A percentile compares a stretch with the other conserved stretches of the same genome.
Conservation (phyloP, 768 basidiomycete genomes). For the Rossbeevera mucosa region DNA sequence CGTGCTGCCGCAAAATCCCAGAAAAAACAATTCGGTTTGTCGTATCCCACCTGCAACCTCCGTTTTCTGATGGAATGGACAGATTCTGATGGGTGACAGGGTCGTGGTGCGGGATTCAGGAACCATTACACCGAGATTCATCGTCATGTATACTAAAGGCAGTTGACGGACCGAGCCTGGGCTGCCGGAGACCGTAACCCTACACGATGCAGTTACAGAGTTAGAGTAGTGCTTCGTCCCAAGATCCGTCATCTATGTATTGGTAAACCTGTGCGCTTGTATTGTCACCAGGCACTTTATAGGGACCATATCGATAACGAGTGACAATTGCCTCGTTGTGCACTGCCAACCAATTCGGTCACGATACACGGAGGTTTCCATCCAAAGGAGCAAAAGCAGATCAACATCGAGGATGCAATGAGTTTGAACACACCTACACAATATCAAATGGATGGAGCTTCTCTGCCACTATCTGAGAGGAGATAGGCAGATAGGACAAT, state of each 20-base stretch:
- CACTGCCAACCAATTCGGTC: slow-evolving; percentile 17
- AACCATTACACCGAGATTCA: slow-evolving; percentile 53
- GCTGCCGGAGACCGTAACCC: slow-evolving; percentile 10
- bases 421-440: slow-evolving; percentile 14
- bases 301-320: slow-evolving; percentile 16
- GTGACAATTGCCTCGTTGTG: slow-evolving; percentile 22
- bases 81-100: slow-evolving; percentile 46
- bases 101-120: slow-evolving; percentile 52
- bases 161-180: slow-evolving; percentile 20
- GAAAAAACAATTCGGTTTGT: slow-evolving; percentile 26
- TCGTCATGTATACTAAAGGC: slow-evolving; percentile 53
- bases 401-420: slow-evolving; percentile 27
- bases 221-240: slow-evolving; percentile 19
- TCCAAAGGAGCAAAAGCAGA: slow-evolving; percentile 10
- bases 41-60: slow-evolving; percentile 14
- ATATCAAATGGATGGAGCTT: slow-evolving; percentile 29
- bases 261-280: slow-evolving; percentile 14
- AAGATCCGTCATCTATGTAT: slow-evolving; percentile 23
- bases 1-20: slow-evolving; percentile 33
- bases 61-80: slow-evolving; percentile 25
- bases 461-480: slow-evolving; percentile 15
- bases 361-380: slow-evolving; percentile 15
- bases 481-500: slow-evolving; percentile 16
- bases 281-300: slow-evolving; percentile 14
- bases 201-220: slow-evolving; percentile 19